Evolutionary conservation across 2,329 filamentous ascomycete species (phyloP).

Genomic region (Cadophora luteo-olivacea): DNA sequence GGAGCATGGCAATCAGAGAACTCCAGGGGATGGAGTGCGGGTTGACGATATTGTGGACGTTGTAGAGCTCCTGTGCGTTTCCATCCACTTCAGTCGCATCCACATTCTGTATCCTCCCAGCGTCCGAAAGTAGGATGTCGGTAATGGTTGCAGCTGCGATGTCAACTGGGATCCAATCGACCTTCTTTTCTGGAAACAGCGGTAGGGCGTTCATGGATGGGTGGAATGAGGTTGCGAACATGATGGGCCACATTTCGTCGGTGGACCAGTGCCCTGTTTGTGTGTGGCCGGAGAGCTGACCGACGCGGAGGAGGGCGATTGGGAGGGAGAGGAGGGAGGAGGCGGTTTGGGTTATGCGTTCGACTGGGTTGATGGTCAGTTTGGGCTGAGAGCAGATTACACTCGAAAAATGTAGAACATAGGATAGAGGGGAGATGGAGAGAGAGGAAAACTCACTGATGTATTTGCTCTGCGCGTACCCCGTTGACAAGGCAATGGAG

Average conservation of each 20-base stretch:
- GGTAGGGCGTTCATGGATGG: constrained; percentile 30
- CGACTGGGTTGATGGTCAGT: constrained; percentile 27
- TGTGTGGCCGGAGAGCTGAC: constrained; percentile 40
- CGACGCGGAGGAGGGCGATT: constrained; percentile 38
- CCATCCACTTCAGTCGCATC: not conserved
- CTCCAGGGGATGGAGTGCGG: constrained; percentile 35
- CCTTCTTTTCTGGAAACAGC: constrained; percentile 22
- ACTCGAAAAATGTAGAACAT: no score
- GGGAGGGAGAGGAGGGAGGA: constrained; percentile 29
- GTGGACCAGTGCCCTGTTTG: constrained; percentile 38
- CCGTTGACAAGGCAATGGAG: constrained; percentile 34
- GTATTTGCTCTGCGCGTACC: constrained; percentile 43
- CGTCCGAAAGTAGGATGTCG: constrained; percentile 23
- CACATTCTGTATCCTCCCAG: not conserved
- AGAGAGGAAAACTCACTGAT: constrained; percentile 31
- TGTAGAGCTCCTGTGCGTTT: constrained; percentile 20
- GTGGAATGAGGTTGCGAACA: constrained; percentile 34
- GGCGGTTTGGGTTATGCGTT: constrained; percentile 38
- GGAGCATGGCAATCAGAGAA: constrained; percentile 29
- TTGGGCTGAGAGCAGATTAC: not conserved
- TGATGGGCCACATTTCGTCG: constrained; percentile 40
- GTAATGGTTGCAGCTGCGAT: constrained; percentile 34
- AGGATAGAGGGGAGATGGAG: constrained; percentile 2
- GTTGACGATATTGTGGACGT: constrained; percentile 41
- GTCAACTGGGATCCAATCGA: constrained; percentile 42